Evolutionary conservation across 805 yeast species (phyloP).

Genomic region (Nakazawaea wickerhamii): DNA sequence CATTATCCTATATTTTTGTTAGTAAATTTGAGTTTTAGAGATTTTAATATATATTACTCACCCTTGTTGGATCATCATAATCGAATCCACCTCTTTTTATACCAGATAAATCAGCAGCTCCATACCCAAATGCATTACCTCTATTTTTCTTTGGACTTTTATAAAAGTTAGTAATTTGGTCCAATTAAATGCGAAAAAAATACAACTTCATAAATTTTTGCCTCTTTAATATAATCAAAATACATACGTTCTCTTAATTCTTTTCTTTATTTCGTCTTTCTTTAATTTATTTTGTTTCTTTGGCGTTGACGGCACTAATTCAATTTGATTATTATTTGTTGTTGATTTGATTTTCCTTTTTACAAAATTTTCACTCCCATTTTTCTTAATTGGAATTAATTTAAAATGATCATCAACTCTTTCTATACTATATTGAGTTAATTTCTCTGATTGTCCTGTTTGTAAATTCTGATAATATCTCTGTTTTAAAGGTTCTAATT

Average conservation of each 20-base stretch:
- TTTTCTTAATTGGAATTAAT: conserved; percentile 13
- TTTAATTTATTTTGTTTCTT: not conserved
- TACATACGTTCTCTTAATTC: conserved; percentile 14
- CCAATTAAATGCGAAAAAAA: not conserved
- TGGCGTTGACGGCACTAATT: conserved; percentile 14
- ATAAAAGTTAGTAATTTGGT: not conserved
- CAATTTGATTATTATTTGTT: not conserved
- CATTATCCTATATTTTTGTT: conserved; percentile 39
- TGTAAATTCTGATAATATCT: conserved; percentile 22
- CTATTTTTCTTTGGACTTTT: conserved; percentile 14
- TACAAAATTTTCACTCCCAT: conserved; percentile 18
- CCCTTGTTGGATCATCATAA: conserved; percentile 27
- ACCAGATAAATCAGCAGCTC: conserved; percentile 27
- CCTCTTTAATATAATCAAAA: too few relatives aligned
- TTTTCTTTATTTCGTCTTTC: not conserved
- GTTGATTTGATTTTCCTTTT: conserved; percentile 8
- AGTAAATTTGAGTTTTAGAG: not conserved
- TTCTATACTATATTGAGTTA: conserved; percentile 28
- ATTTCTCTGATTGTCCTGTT: conserved; percentile 28
- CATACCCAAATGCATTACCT: conserved; percentile 39
- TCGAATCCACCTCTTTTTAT: conserved; percentile 26
- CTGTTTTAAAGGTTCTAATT: conserved; percentile 14
- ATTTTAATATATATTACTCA: too few relatives aligned
- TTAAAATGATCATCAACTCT: conserved; percentile 14
- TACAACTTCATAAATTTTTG: too few relatives aligned